Base-by-base conservation (phyloP, 441 rosid genomes). In the Pelargonium citronellum region DNA sequence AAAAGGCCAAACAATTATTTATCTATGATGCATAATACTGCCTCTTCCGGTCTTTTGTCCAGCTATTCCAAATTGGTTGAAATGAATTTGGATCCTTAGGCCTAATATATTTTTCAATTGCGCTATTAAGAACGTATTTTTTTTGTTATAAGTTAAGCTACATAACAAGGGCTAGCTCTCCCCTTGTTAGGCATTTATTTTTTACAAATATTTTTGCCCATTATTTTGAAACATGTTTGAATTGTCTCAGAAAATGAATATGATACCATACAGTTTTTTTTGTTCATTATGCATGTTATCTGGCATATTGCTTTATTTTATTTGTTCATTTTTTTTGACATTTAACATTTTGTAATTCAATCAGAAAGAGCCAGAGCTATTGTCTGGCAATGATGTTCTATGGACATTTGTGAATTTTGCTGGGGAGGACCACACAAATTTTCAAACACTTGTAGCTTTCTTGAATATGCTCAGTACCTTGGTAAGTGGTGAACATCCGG, bases 361-460 rank as follows among this genome's bases (percentile, higher is more conserved):
- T 62, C 87, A 94, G 99, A 94, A 88, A 69, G 99, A 94, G 81
- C 90, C 96, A 2, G 97, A 91, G 83, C 84, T 94, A 64, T 79
- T 94, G 75, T 83, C 91, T 75, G 94, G 94, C 80, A 91, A 94
- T 82, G 99, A 94, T 79, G 92, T 89, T 79, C 80, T 95, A 78
- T 95, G 99, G 99, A 95, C 96, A 27, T 95, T 95, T 80, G 96
- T 95, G 77, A 89, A 85, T 80, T 95, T 95, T 84, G 97, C 97
- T 64, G 99, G 99, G 73, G 99, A 95, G 78, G 99, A 95, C 78
- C 99, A 95, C 83, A 89, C 96, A 41, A 95, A 90, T 79, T 85
- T 91, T 77, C 88, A 91, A 80, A 95, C 99, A 10, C 96, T 91
- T 16, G 99, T 87, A 80, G 96, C 97, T 71, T 94, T 94, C 87